Conservation (phyloP, 345 rosid genomes). For the Syzygium grande region DNA sequence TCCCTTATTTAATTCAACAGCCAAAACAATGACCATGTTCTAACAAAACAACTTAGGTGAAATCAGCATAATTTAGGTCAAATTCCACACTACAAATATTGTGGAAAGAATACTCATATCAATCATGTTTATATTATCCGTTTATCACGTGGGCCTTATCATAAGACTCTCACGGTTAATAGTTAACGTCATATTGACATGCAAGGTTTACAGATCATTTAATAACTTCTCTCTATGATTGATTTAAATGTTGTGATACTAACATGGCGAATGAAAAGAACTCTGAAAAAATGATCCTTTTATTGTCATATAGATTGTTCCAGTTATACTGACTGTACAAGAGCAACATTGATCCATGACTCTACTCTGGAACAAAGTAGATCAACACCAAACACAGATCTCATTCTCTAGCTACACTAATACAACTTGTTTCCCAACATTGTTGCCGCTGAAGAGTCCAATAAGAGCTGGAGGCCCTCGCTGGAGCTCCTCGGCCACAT, state of each 20-base stretch:
- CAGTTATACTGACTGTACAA: no score
- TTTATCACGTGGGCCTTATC: not conserved
- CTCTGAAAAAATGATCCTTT: no score
- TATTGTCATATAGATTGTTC: no score
- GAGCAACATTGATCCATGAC: no score
- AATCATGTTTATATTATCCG: not conserved
- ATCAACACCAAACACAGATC: no score
- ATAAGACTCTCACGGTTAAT: not conserved
- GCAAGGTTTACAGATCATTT: accelerated
- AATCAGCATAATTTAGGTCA: not conserved
- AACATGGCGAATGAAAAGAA: no score
- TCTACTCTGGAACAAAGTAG: no score
- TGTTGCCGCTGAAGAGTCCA: no score
- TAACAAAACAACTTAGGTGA: not conserved
- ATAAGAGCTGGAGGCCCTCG: no score
- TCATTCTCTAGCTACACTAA: no score
- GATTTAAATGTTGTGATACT: not conserved
- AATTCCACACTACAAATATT: not conserved
- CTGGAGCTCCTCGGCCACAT: no score
- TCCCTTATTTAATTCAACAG: not conserved
- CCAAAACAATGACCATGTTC: not conserved
- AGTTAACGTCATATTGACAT: not conserved
- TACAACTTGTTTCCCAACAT: no score
- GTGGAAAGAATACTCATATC: not conserved
- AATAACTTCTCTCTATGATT: not conserved